A percentile compares a stretch with the other conserved stretches of the same genome.
Evolutionary conservation across 176 grass and related monocot species (phyloP).

Genomic region (Panicum miliaceum): DNA sequence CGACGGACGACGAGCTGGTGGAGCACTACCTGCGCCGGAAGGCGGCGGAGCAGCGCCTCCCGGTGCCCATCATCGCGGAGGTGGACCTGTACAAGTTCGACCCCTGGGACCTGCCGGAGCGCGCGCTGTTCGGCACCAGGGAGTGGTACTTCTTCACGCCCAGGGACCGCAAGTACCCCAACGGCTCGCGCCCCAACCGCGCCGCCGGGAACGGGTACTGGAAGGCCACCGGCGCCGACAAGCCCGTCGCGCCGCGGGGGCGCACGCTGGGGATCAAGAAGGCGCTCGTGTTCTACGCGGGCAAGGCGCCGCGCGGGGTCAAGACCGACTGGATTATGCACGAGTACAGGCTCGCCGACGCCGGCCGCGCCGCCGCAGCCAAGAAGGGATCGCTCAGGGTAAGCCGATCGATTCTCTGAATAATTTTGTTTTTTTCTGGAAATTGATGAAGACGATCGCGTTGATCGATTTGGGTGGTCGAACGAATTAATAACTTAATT

Average conservation of each 20-base stretch:
- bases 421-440: not conserved
- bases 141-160: conserved; percentile 76
- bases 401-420: not conserved
- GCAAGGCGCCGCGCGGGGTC: conserved; percentile 72
- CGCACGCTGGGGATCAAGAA: conserved; percentile 86
- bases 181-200: conserved; percentile 51
- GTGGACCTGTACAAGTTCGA: conserved; percentile 97
- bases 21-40: conserved; percentile 70
- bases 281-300: conserved; percentile 86
- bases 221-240: conserved; percentile 66
- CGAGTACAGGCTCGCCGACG: conserved; percentile 73
- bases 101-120: conserved; percentile 66
- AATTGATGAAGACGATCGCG: not conserved
- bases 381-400: conserved; percentile 65
- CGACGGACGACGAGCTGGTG: conserved; percentile 91
- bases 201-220: conserved; percentile 59
- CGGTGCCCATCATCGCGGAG: conserved; percentile 81
- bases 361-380: conserved; percentile 23
- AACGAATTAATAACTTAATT: not conserved
- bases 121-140: conserved; percentile 53
- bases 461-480: not conserved
- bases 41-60: conserved; percentile 53
- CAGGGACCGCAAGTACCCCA: conserved; percentile 63
- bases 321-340: conserved; percentile 99
- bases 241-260: conserved; percentile 43